These are phyloP conservation scores for Geosiphon pyriformis DNA, from an alignment of 192 early-diverging fungal genomes.

Conservation along the genomic window DNA sequence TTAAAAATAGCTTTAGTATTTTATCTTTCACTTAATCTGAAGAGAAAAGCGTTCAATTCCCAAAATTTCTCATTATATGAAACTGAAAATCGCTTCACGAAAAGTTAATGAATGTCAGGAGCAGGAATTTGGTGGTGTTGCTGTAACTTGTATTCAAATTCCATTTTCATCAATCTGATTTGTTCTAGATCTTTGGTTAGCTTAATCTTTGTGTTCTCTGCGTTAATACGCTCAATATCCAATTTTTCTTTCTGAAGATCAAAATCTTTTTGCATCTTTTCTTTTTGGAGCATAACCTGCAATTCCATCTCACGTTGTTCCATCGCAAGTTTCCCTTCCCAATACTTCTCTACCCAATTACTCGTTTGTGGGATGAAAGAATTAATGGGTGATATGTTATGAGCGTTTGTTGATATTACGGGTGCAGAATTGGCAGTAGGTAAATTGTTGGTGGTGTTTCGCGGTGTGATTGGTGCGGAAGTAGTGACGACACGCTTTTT, in stretches of 20 bases:
- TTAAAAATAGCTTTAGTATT: too few species aligned
- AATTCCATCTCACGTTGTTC: not conserved
- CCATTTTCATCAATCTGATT: not conserved
- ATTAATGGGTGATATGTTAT: not conserved
- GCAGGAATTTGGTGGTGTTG: too few species aligned
- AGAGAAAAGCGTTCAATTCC: too few species aligned
- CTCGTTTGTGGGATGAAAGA: not conserved
- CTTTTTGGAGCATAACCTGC: not conserved
- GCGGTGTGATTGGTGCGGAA: not conserved
- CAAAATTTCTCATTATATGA: too few species aligned
- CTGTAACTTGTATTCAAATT: slow-evolving; percentile 9
- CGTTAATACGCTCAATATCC: not conserved
- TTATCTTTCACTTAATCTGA: too few species aligned
- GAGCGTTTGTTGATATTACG: not conserved
- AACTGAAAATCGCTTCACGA: too few species aligned
- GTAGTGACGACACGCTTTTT: not conserved
- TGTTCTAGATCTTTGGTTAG: not conserved
- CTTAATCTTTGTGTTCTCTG: not conserved
- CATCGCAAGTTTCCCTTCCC: not conserved
- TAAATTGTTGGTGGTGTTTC: not conserved
- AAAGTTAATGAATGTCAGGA: too few species aligned
- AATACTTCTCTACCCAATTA: not conserved
- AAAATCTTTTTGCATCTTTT: not conserved
- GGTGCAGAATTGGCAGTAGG: not conserved
- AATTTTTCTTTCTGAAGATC: not conserved